These are phyloP conservation scores for Mercurialis annua DNA, from an alignment of 345 rosid species.

Conservation along the genomic window DNA sequence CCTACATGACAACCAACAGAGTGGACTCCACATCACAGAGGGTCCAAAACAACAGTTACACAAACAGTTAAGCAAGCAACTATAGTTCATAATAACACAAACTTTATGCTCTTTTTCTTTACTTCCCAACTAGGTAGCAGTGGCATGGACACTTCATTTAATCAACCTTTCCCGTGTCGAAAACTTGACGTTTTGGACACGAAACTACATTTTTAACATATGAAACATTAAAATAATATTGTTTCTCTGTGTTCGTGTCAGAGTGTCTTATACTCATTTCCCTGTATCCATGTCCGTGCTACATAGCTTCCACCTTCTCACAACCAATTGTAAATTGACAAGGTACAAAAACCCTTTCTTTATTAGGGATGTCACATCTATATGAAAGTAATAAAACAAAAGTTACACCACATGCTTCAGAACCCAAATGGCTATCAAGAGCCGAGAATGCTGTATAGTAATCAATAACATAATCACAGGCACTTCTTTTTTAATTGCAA, in stretches of 20 bases:
- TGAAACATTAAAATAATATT: no score
- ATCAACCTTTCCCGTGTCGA: no score
- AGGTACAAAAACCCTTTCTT: background rate
- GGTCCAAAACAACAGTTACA: background rate
- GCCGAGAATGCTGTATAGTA: background rate
- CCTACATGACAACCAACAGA: background rate
- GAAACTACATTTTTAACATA: no score
- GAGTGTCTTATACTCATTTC: no score
- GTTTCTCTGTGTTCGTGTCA: no score
- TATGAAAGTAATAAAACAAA: background rate
- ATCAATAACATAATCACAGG: background rate
- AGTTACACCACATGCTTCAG: background rate
- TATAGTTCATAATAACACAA: background rate
- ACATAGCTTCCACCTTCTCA: constrained; percentile 6
- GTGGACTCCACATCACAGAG: background rate
- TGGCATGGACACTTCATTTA: no score
- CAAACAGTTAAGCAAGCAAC: constrained; percentile 4
- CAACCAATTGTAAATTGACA: background rate
- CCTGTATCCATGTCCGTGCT: no score
- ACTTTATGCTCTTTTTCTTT: background rate
- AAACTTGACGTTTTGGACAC: no score
- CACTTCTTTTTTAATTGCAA: background rate
- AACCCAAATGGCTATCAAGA: background rate
- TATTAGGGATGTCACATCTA: background rate
- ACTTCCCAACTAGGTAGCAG: background rate